Base-by-base conservation (phyloP, 1,284 basidiomycete species). In the Naganishia sp. region DNA sequence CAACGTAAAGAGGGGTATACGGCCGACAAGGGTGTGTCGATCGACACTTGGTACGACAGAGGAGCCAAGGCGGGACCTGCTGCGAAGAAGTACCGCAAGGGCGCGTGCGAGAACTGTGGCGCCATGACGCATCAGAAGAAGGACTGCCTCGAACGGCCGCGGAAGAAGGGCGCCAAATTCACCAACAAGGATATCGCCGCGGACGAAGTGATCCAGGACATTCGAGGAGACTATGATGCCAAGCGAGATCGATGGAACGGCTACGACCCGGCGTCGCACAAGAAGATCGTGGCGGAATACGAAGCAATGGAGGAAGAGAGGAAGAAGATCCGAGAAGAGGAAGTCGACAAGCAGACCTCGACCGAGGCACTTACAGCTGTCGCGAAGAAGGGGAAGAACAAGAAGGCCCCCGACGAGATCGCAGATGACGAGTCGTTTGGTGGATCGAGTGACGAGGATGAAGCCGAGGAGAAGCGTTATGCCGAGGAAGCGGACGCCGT, bases 161-260 rank as follows among this genome's bases (percentile, higher is more conserved):
- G 96, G 65, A 94, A 92, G 83, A 92, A 92, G 75, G 96, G 96
- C 41, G 96, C 96, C 50, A 96, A 90, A 81, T 98, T 85, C 80
- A 92, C 94, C 25, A 90, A 89, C 80, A 89, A 87, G 79, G 84
- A 95, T 75, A 97, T 99, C 69, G 88, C 88, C 64, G 85, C 91
- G 2, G 96, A 99, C 79, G 96, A 99, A 75, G 79, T 94, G 28
- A 81, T 95, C 55, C 89, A 94, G 77, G 85, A 91, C 1, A 83
- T 94, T 21, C 82, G 86, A 42, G 78, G 83, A n/a, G 92, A 91
- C 18, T 99, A 93, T 74, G 95, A 91, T 73, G 92, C 92, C 50
- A 99, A 99, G 81, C 85, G 96, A 50, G 96, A 99, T 78, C 82
- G 96, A 64, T 99, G 96, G 94, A 98, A 98, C 78, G 96, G 96